phyloP scores from a whole-genome alignment of 2,329 filamentous ascomycete species.

The Botrytis hyacinthi region DNA sequence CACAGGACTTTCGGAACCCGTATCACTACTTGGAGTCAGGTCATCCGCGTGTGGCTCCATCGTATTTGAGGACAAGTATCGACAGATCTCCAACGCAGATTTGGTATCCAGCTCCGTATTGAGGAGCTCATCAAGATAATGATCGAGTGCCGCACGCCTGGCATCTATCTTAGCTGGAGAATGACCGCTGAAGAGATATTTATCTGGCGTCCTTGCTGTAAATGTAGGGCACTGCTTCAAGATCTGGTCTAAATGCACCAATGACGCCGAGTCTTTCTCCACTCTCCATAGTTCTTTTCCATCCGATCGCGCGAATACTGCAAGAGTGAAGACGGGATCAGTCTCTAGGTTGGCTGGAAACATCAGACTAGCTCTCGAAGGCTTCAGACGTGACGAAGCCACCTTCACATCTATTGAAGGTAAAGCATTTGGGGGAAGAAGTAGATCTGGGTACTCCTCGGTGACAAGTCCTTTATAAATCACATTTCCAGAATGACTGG shows the following conservation, averaged over 20 bases:
- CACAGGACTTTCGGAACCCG: conserved; percentile 41
- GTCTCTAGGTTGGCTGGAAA: conserved; percentile 79
- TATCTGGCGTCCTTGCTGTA: conserved; percentile 75
- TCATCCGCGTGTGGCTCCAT: conserved; percentile 63
- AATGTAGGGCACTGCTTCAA: conserved; percentile 74
- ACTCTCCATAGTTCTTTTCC: conserved; percentile 84
- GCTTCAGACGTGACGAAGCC: conserved; percentile 91
- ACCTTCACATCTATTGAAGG: conserved; percentile 83
- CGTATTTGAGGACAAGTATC: conserved; percentile 72
- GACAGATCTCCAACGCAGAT: conserved; percentile 78
- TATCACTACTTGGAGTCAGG: conserved; percentile 42
- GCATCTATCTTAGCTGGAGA: conserved; percentile 92
- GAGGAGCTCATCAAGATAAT: conserved; percentile 81
- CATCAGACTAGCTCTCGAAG: conserved; percentile 81
- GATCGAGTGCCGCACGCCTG: conserved; percentile 73
- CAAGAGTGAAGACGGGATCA: conserved; percentile 90
- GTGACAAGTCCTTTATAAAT: conserved; percentile 78
- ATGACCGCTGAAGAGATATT: conserved; percentile 84
- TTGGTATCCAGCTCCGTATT: conserved; percentile 77
- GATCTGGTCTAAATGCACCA: conserved; percentile 78
- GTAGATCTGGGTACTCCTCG: conserved; percentile 81
- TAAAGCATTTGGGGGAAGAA: conserved; percentile 84
- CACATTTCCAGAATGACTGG: conserved; percentile 43
- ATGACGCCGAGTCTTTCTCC: conserved; percentile 82
- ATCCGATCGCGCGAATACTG: conserved; percentile 75